A percentile compares a stretch with the other conserved stretches of the same genome.
phyloP scores from a whole-genome alignment of 192 early-diverging fungal genomes.

The Borealophlyctis nickersoniae region DNA sequence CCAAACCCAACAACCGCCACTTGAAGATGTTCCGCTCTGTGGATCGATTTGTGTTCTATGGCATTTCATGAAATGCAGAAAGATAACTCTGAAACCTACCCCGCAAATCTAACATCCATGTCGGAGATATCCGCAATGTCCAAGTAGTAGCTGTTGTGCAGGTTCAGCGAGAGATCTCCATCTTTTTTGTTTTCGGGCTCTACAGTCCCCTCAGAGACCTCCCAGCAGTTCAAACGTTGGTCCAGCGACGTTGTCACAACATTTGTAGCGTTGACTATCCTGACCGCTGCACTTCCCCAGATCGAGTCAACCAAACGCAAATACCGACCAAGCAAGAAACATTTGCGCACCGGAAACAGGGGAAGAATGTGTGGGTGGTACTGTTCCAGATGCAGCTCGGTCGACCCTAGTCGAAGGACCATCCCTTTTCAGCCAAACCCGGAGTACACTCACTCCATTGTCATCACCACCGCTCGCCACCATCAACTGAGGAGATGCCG shows the following conservation, averaged over 20 bases:
- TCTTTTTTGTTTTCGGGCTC: background rate
- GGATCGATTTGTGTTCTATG: too few species aligned
- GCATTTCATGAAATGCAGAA: too few species aligned
- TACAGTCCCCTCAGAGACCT: slow-evolving; percentile 14
- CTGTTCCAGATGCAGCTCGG: slow-evolving; percentile 2
- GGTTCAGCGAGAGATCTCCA: background rate
- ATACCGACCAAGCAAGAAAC: background rate
- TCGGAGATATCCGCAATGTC: slow-evolving; percentile 22
- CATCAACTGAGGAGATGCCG: slow-evolving; percentile 15
- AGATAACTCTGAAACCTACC: slow-evolving; percentile 10
- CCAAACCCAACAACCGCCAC: slow-evolving; percentile 28
- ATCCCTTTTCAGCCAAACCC: slow-evolving; percentile 19
- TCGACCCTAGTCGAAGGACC: background rate
- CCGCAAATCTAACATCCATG: slow-evolving; percentile 9
- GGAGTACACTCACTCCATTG: slow-evolving; percentile 48
- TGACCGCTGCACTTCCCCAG: slow-evolving; percentile 12
- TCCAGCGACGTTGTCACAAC: slow-evolving; percentile 59
- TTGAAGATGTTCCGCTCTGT: background rate
- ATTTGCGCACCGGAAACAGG: slow-evolving; percentile 56
- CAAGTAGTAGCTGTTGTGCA: slow-evolving; percentile 4
- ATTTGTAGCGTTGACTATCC: background rate
- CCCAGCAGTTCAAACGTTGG: slow-evolving; percentile 66
- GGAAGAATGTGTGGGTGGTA: slow-evolving; percentile 60
- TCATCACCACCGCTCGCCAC: slow-evolving; percentile 78
- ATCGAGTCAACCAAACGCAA: background rate